phyloP scores from a whole-genome alignment of 345 rosid genomes.

The Sisymbrium irio region DNA sequence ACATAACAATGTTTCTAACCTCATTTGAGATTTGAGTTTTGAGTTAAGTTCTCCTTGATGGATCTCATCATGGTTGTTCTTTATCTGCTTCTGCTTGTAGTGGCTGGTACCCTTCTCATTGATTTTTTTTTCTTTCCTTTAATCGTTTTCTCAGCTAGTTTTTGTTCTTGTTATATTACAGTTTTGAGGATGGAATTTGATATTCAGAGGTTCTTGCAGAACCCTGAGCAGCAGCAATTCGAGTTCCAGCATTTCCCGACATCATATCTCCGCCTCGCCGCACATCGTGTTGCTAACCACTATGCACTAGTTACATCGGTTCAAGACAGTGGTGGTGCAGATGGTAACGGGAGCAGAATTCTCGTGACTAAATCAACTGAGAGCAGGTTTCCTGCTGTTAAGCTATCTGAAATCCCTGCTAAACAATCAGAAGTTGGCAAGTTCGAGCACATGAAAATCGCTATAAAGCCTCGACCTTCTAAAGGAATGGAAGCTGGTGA shows the following conservation, averaged over 20 bases:
- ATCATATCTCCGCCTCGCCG: conserved; percentile 88
- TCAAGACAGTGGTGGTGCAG: conserved; percentile 57
- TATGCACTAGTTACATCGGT: conserved; percentile 79
- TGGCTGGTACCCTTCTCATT: neutral
- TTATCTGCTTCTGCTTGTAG: too few relatives aligned
- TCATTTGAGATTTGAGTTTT: neutral
- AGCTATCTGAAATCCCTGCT: conserved; percentile 63
- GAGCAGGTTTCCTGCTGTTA: conserved; percentile 60
- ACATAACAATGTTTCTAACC: neutral
- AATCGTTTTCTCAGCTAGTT: neutral
- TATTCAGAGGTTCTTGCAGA: conserved; percentile 73
- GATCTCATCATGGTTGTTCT: neutral
- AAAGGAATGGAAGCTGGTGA: conserved; percentile 47
- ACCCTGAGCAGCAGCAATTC: conserved; percentile 63
- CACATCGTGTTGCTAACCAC: conserved; percentile 91
- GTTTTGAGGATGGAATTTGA: conserved; percentile 93
- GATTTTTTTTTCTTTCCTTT: neutral
- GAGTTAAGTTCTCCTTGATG: conserved; percentile 1
- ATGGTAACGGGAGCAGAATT: conserved; percentile 58
- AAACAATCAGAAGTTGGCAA: conserved; percentile 61
- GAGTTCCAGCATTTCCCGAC: conserved; percentile 92
- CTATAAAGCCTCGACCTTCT: conserved; percentile 55
- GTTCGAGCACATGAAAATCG: conserved; percentile 59
- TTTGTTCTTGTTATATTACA: conserved; percentile 23
- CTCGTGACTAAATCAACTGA: conserved; percentile 58